A percentile compares a stretch with the other conserved stretches of the same genome.
These are phyloP conservation scores for Pyrrhoderma noxium DNA, from an alignment of 1,284 basidiomycete species.

Conservation along the genomic window DNA sequence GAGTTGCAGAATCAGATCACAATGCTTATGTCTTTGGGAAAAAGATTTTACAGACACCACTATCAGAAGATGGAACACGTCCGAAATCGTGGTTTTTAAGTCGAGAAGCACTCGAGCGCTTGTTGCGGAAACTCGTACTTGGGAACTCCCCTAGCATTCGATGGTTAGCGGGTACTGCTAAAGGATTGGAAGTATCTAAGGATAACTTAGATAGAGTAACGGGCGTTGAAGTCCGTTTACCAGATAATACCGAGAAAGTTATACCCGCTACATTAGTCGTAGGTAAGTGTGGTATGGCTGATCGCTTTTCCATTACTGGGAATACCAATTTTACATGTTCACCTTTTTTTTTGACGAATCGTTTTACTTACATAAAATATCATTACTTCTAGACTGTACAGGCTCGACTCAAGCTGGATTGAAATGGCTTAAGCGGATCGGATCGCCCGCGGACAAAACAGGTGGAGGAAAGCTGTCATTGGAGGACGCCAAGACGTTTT, in stretches of 20 bases:
- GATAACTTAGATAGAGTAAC: conserved; percentile 1
- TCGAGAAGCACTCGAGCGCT: conserved; percentile 12
- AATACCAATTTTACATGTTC: background rate
- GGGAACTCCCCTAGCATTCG: conserved; percentile 8
- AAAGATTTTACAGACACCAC: conserved; percentile 4
- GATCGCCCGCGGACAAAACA: background rate
- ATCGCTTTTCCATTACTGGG: background rate
- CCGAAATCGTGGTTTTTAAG: conserved; percentile 6
- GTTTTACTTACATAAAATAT: background rate
- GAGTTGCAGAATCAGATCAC: conserved; percentile 7
- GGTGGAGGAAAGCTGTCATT: background rate
- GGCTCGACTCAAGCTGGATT: conserved; percentile 17
- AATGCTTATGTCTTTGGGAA: conserved; percentile 5
- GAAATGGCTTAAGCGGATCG: conserved; percentile 16
- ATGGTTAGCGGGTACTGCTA: conserved; percentile 12
- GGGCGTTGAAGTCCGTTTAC: conserved; percentile 6
- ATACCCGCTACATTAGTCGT: conserved; percentile 13
- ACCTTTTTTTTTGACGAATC: background rate
- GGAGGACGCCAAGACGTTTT: conserved; percentile 4
- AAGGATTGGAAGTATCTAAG: background rate
- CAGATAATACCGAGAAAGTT: conserved; percentile 3
- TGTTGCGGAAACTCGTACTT: conserved; percentile 10
- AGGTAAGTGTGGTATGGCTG: no score
- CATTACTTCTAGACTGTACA: conserved; percentile 14
- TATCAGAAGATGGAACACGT: background rate